phyloP scores from a whole-genome alignment of 768 basidiomycete genomes.

The Dioszegia hungarica region DNA sequence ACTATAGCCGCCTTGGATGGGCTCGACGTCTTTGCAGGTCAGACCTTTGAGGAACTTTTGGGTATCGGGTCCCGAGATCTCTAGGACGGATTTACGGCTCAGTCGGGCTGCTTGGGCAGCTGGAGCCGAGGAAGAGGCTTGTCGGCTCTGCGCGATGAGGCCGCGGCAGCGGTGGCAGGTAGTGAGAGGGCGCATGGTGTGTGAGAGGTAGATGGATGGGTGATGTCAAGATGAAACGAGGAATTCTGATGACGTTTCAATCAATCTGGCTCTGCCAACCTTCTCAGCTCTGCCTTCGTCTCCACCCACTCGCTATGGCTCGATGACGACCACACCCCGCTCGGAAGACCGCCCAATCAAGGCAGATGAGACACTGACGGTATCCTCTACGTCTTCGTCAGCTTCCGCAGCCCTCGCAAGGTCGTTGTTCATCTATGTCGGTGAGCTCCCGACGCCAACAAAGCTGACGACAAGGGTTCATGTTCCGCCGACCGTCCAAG shows the following conservation, averaged over 20 bases:
- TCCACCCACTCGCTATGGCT: too few species aligned
- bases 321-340: neutral
- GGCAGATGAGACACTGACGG: neutral
- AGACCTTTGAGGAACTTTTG: constrained; percentile 77
- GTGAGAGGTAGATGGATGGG: neutral
- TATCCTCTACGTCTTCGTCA: constrained; percentile 26
- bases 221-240: constrained; percentile 2
- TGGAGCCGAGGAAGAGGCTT: neutral
- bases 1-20: constrained; percentile 60
- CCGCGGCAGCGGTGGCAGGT: neutral
- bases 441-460: constrained; percentile 14
- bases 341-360: too few species aligned
- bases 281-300: neutral
- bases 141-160: neutral
- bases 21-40: constrained; percentile 55
- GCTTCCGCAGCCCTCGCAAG: constrained; percentile 43
- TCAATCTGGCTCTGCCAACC: neutral
- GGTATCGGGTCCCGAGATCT: constrained; percentile 74
- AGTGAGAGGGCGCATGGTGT: neutral
- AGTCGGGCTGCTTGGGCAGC: neutral
- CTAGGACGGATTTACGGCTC: constrained; percentile 55
- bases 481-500: constrained; percentile 45
- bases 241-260: neutral
- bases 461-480: constrained; percentile 27
- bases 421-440: constrained; percentile 36